Percentiles rank a stretch among this genome's conserved stretches.
These are phyloP conservation scores for Diaporthe humulicola DNA, from an alignment of 2,329 filamentous ascomycete species.

Conservation along the genomic window DNA sequence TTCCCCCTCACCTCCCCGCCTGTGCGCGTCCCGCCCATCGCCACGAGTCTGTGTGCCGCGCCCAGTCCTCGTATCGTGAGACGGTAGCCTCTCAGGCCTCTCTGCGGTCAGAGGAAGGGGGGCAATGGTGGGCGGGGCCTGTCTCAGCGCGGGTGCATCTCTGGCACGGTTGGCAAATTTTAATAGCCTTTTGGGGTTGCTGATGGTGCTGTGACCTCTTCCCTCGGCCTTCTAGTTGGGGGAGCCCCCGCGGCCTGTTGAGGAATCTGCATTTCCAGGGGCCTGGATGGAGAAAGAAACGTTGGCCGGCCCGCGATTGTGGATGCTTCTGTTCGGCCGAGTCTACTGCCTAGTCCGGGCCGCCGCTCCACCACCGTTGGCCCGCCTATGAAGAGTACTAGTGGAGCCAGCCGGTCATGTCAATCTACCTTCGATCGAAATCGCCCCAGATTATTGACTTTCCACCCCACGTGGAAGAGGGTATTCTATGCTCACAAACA, in stretches of 20 bases:
- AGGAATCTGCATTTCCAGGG: background rate
- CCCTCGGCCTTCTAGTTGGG: background rate
- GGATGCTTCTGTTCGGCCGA: constrained; percentile 19
- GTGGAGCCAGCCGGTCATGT: background rate
- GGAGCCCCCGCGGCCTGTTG: background rate
- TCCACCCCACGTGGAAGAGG: background rate
- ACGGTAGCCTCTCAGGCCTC: constrained; percentile 20
- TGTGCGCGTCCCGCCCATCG: constrained; percentile 17
- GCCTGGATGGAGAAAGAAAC: background rate
- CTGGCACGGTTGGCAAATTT: constrained; percentile 4
- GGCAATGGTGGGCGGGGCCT: background rate
- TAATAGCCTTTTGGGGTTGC: background rate
- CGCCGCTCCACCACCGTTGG: background rate
- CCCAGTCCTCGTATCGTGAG: constrained; percentile 34
- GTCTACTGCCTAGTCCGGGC: background rate
- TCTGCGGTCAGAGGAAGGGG: constrained; percentile 16
- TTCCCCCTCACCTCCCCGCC: background rate
- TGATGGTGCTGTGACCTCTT: background rate
- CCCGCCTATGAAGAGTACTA: background rate
- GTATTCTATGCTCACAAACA: background rate
- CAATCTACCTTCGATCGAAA: background rate
- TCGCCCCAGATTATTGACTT: background rate
- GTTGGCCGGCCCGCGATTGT: constrained; percentile 11
- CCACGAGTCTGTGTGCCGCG: constrained; percentile 25
- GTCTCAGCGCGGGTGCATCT: constrained; percentile 7